Evolutionary conservation across 371 early-diverging fungal species (phyloP), one percentile per base, ranked within the genome.

Genomic region (Lichtheimia hyalospora): DNA sequence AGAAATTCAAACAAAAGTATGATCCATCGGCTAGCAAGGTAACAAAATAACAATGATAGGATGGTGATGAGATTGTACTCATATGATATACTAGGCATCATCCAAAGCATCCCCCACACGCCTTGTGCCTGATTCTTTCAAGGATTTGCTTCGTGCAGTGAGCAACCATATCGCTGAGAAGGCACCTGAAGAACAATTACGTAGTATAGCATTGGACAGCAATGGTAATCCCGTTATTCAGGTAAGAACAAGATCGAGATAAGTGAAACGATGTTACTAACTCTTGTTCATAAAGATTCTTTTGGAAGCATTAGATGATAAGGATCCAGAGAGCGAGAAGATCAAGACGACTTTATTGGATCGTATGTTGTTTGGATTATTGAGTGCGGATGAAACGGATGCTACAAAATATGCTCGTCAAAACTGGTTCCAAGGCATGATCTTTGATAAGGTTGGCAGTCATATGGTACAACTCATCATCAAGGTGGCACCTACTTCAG

Each of bases 161-260:
- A 82, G 82, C n/a, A 72, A 72, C 5, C 75, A 81, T 28, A 68
- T 92, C 59, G 78, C 82, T 52, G 69, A 66, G 13, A 82, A 74
- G 6, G 66, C 86, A 41, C 68, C 70, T 7, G 87, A 86, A 49
- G 73, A 82, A 5, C 83, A 84, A 53, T 73, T 89, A 14, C 84
- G 89, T 23, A 71, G 74, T 0, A 70, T 86, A 39, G 84, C 89
- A 5, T 79, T 83, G 1, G 83, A 91, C 60, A 77, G 81, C 25
- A 84, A 90, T 6, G 92, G 90, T 39, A 92, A 84, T 69, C 93
- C 93, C 1, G 90, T 92, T 0, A 68, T 93, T 44, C 94, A 94
- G 64, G 74, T 77, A 69, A 27, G 28, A 13, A 13, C 5, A n/a
- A n/a, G 8, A 28, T 24, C 52, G 18, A 16, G 7, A 20, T 13